Evolutionary conservation across 371 early-diverging fungal genomes (phyloP).

Genomic region (Phascolomyces articulosus): DNA sequence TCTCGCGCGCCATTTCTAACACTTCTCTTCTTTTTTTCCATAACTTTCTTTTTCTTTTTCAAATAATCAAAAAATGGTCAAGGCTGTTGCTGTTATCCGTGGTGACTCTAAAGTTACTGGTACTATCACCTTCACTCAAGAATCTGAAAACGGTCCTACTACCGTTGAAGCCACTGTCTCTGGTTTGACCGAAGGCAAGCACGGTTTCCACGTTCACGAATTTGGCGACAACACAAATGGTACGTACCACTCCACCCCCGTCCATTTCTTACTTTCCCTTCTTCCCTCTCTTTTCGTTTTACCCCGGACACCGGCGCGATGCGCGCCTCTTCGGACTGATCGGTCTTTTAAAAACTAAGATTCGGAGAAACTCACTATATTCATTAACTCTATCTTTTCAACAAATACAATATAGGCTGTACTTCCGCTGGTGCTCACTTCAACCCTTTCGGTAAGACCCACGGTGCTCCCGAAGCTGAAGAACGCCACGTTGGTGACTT

Average conservation of each 20-base stretch:
- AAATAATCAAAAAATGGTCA: slow-evolving; percentile 49
- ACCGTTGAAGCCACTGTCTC: slow-evolving; percentile 65
- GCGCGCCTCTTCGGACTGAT: slow-evolving; percentile 5
- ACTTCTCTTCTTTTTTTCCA: slow-evolving; percentile 10
- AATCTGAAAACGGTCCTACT: slow-evolving; percentile 61
- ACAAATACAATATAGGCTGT: slow-evolving; percentile 53
- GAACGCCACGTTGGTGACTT: slow-evolving; percentile 91
- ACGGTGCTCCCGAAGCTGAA: slow-evolving; percentile 78
- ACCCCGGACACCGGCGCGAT: background rate
- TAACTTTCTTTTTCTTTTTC: background rate
- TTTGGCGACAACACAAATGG: slow-evolving; percentile 86
- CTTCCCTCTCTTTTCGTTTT: too few species aligned
- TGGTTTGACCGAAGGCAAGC: slow-evolving; percentile 80
- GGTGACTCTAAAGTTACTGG: slow-evolving; percentile 64
- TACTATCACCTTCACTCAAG: slow-evolving; percentile 79
- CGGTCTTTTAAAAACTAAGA: slow-evolving; percentile 1
- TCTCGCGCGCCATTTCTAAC: background rate
- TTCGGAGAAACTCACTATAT: slow-evolving; percentile 1
- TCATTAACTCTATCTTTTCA: background rate
- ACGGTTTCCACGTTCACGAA: slow-evolving; percentile 93
- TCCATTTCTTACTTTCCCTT: too few species aligned
- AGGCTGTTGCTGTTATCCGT: slow-evolving; percentile 82
- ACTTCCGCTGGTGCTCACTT: slow-evolving; percentile 85
- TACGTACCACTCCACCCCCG: slow-evolving; percentile 17
- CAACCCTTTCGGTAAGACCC: slow-evolving; percentile 81